phyloP scores from a whole-genome alignment of 306 rosid species.

The Vicia villosa region DNA sequence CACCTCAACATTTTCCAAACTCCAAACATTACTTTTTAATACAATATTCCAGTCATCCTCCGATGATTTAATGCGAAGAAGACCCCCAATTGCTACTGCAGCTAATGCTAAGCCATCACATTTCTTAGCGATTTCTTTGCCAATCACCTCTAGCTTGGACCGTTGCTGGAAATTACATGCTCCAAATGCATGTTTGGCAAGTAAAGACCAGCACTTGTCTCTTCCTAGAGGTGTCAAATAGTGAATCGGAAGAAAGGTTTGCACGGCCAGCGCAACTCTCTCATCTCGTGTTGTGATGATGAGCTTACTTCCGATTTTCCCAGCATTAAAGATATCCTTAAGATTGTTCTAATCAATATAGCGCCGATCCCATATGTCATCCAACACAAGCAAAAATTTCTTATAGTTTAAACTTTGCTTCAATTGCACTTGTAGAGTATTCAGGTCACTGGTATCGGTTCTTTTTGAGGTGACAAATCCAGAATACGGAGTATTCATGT shows the following conservation, averaged over 20 bases:
- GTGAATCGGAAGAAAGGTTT: conserved; percentile 41
- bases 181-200: conserved; percentile 44
- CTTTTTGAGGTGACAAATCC: neutral
- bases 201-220: conserved; percentile 46
- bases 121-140: too few relatives aligned
- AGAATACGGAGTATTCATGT: neutral
- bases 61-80: conserved; percentile 39
- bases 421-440: too few relatives aligned
- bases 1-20: conserved; percentile 9
- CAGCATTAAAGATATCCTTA: conserved; percentile 13
- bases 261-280: conserved; percentile 49
- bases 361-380: conserved; percentile 50
- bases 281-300: conserved; percentile 25
- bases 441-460: neutral
- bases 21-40: conserved; percentile 6
- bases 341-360: conserved; percentile 47
- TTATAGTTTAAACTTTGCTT: too few relatives aligned
- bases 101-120: too few relatives aligned
- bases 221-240: conserved; percentile 32
- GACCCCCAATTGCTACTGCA: conserved; percentile 48
- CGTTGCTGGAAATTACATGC: too few relatives aligned
- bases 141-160: too few relatives aligned
- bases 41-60: conserved; percentile 15
- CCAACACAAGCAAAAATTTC: too few relatives aligned
- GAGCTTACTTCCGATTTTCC: conserved; percentile 1